Evolutionary conservation across 768 basidiomycete species (phyloP).

Genomic region (Cystobasidium tubakii): DNA sequence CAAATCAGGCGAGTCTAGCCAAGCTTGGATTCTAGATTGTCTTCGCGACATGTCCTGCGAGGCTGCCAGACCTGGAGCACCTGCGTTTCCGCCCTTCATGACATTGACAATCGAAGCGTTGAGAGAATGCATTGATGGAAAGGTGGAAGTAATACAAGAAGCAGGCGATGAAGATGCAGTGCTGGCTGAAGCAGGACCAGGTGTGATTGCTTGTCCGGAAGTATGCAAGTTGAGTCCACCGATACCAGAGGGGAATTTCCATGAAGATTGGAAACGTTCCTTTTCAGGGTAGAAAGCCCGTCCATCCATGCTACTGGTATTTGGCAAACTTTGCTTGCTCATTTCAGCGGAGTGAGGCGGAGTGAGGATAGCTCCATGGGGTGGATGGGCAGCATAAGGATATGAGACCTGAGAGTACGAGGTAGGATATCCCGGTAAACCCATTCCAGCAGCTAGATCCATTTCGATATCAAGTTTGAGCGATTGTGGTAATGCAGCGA

Average conservation of each 20-base stretch:
- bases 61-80: not conserved
- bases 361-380: not conserved
- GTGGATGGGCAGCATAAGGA: not conserved
- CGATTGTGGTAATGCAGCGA: not conserved
- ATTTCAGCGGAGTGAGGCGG: constrained; percentile 16
- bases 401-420: constrained; percentile 2
- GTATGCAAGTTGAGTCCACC: constrained; percentile 13
- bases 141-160: constrained; percentile 10
- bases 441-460: not conserved
- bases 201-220: not conserved
- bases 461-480: constrained; percentile 12
- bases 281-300: constrained; percentile 24
- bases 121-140: constrained; percentile 27
- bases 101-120: constrained; percentile 13
- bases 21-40: constrained; percentile 19
- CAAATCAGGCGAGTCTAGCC: constrained; percentile 27
- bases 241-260: constrained; percentile 23
- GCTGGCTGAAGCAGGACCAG: not conserved
- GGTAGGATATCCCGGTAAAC: not conserved
- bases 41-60: not conserved
- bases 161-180: constrained; percentile 11
- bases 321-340: not conserved
- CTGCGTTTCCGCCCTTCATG: not conserved
- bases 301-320: too few relatives aligned
- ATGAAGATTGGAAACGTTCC: constrained; percentile 9